Evolutionary conservation across 371 early-diverging fungal genomes (phyloP).

Genomic region (Haplosporangium sp.): DNA sequence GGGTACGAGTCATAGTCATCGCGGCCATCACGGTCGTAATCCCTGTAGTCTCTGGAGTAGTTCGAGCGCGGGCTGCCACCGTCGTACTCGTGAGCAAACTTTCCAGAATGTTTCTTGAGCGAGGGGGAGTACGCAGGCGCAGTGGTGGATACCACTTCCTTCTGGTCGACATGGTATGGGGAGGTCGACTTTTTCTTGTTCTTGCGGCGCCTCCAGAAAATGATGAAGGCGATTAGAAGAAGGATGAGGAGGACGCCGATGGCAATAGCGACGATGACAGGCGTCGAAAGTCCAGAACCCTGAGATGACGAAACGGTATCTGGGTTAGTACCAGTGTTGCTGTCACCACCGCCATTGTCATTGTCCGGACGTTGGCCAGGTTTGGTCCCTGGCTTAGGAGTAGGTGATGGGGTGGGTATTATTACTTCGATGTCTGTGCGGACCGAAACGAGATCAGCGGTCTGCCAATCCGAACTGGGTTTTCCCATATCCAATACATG

Average conservation of each 20-base stretch:
- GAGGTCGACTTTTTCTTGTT: not conserved
- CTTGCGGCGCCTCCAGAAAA: constrained; percentile 10
- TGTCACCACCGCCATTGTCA: not conserved
- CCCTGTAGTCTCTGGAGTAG: too few species aligned
- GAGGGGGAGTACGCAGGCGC: not conserved
- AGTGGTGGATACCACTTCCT: not conserved
- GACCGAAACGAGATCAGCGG: not conserved
- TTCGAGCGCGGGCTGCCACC: too few species aligned
- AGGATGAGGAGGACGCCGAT: not conserved
- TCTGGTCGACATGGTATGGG: not conserved
- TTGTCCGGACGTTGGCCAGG: too few species aligned
- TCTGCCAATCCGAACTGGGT: constrained; percentile 20
- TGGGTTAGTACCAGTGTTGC: not conserved
- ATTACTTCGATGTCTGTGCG: too few species aligned
- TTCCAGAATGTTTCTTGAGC: too few species aligned
- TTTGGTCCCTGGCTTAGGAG: too few species aligned
- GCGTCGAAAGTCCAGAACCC: constrained; percentile 7
- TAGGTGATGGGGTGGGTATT: too few species aligned
- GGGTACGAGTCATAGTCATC: too few species aligned
- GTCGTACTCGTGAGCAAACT: too few species aligned
- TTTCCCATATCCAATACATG: constrained; percentile 7
- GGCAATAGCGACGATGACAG: constrained; percentile 9
- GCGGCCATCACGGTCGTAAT: too few species aligned
- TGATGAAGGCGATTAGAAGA: not conserved
- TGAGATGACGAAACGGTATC: not conserved